Evolutionary conservation across 805 yeast species (phyloP).

Genomic region (Candida caryicola): DNA sequence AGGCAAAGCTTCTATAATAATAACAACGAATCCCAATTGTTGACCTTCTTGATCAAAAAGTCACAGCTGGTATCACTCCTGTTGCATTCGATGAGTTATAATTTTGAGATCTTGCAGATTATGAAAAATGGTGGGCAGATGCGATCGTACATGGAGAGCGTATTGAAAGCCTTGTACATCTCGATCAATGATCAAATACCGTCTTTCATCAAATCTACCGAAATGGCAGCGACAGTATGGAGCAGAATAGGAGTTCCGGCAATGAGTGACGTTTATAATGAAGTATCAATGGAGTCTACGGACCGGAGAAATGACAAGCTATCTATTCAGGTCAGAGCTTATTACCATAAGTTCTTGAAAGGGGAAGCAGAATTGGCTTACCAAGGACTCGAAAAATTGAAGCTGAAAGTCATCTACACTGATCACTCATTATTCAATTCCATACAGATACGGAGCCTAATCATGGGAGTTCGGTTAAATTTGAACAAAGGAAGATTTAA

Average conservation of each 20-base stretch:
- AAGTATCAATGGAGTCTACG: constrained; percentile 43
- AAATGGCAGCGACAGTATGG: constrained; percentile 49
- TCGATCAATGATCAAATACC: constrained; percentile 47
- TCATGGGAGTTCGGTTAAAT: constrained; percentile 36
- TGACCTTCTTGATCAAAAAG: constrained; percentile 57
- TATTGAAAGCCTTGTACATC: constrained; percentile 54
- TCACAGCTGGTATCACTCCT: constrained; percentile 48
- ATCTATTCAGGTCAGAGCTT: constrained; percentile 39
- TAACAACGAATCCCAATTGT: constrained; percentile 61
- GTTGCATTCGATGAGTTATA: constrained; percentile 60
- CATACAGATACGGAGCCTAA: constrained; percentile 38
- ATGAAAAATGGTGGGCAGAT: constrained; percentile 52
- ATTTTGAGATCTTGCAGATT: constrained; percentile 57
- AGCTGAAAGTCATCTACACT: constrained; percentile 13
- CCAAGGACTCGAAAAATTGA: constrained; percentile 30
- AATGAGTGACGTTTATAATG: constrained; percentile 47
- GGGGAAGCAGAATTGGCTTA: constrained; percentile 45
- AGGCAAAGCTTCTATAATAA: constrained; percentile 44
- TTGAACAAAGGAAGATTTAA: constrained; percentile 38
- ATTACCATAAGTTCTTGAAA: constrained; percentile 26
- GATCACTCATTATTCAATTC: constrained; percentile 42
- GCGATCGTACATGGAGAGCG: constrained; percentile 49
- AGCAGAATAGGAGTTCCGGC: constrained; percentile 47
- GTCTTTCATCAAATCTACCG: constrained; percentile 46
- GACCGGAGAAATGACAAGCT: constrained; percentile 36